Base-by-base conservation (phyloP, 2,329 filamentous ascomycete species). In the Allantophomopsis cytisporea region DNA sequence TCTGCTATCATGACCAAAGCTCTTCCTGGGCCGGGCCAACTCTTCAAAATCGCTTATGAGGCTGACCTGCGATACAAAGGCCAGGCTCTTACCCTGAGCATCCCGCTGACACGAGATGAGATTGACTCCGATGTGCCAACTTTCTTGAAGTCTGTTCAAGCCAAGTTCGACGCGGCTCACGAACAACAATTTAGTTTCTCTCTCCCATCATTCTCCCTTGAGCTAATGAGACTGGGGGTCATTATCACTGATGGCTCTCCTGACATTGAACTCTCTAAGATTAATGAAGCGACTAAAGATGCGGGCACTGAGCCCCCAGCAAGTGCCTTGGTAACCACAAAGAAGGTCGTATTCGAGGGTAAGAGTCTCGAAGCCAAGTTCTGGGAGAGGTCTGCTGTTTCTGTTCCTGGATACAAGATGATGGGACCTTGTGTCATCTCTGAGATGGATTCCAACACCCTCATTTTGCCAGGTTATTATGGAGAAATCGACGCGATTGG, bases 381-480 rank as follows among this genome's bases (percentile, higher is more conserved):
- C 35, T 69, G 64, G 62, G 59, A 68, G 41, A 60, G 65, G 4
- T 43, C 53, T 2, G 55, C 57, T 39, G 54, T 67, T 37, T 60
- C 50, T 12, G 57, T 59, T 35, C 52, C 63, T 31, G 60, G 65
- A 1, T 51, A 61, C 31, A 55, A 56, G 30, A 52, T 69, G 2
- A 38, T 49, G 2, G 66, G 66, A 0, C 66, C 66, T 5, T 65
- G 63, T 31, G 55, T 69, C n/a, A 49, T 69, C 31, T 61, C 61
- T 0, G 65, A 69, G 43, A 68, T 68, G 62, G 66, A 69, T 45
- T 66, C 64, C 15, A 69, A 69, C 45, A 69, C 66, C 0, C 53
- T 69, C 2, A 63, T 70, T 18, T 54, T 68, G 4, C 66, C 66
- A 1, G 65, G 64, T 0, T 63, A 59, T 41, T 56, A 56, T 35